These are phyloP conservation scores for Protomyces macrosporus DNA, from an alignment of 1,139 yeast genomes.

Conservation along the genomic window DNA sequence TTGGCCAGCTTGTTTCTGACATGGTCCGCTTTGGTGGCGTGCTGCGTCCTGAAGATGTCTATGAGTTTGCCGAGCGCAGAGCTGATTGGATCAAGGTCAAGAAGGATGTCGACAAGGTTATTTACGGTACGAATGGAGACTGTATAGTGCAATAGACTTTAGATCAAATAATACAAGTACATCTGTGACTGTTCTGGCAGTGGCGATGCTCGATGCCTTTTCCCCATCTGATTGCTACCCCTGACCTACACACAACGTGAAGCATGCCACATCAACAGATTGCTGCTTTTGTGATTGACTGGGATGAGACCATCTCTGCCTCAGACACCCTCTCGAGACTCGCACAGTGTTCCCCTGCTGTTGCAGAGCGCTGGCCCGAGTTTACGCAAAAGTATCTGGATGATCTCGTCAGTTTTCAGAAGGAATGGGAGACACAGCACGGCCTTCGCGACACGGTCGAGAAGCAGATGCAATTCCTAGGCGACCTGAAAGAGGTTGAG, in stretches of 20 bases:
- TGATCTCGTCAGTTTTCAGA: neutral
- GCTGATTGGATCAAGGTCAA: slow-evolving; percentile 77
- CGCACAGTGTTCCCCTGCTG: slow-evolving; percentile 5
- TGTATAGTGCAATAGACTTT: neutral
- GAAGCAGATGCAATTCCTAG: slow-evolving; percentile 5
- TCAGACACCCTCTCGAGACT: slow-evolving; percentile 13
- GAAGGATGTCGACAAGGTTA: slow-evolving; percentile 82
- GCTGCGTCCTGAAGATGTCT: slow-evolving; percentile 85
- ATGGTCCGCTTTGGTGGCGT: slow-evolving; percentile 82
- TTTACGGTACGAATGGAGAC: slow-evolving; percentile 56
- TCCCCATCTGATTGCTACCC: too few relatives aligned
- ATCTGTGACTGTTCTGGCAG: too few relatives aligned
- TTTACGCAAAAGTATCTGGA: slow-evolving; percentile 14
- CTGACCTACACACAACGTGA: too few relatives aligned
- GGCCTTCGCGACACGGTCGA: slow-evolving; percentile 4
- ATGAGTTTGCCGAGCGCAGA: slow-evolving; percentile 83
- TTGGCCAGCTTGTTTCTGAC: slow-evolving; percentile 80
- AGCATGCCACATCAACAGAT: neutral
- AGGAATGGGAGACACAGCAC: neutral
- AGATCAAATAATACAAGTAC: too few relatives aligned
- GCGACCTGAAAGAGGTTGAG: slow-evolving; percentile 3
- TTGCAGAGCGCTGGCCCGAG: neutral
- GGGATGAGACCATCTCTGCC: slow-evolving; percentile 25
- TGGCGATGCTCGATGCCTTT: too few relatives aligned
- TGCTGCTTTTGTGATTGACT: slow-evolving; percentile 9